A percentile compares a stretch with the other conserved stretches of the same genome.
Evolutionary conservation across 2,329 filamentous ascomycete species (phyloP).

Genomic region (Xylogone sp.): DNA sequence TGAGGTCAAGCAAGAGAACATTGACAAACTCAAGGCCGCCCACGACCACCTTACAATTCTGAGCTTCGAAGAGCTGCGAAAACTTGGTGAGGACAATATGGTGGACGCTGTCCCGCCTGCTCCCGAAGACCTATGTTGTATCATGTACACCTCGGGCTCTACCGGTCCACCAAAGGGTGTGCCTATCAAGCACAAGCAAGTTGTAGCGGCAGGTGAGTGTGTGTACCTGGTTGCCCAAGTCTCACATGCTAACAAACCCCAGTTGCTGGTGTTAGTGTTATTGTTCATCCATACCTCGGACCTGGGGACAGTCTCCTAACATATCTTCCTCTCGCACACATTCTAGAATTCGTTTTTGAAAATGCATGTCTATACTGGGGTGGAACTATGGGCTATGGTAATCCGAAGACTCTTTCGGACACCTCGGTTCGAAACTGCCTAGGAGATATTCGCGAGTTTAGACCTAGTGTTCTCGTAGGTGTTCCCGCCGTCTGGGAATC

Average conservation of each 20-base stretch:
- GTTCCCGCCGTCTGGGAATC: constrained; percentile 98
- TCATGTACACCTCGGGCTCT: constrained; percentile 85
- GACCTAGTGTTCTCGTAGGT: constrained; percentile 85
- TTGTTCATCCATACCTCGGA: constrained; percentile 74
- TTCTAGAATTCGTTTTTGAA: constrained; percentile 94
- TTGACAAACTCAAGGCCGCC: constrained; percentile 50
- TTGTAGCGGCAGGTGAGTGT: constrained; percentile 66
- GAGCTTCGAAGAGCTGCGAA: constrained; percentile 50
- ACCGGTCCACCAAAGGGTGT: constrained; percentile 90
- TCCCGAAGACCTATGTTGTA: constrained; percentile 76
- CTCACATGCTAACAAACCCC: constrained; percentile 14
- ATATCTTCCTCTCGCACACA: constrained; percentile 92
- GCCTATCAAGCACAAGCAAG: constrained; percentile 75
- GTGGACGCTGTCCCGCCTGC: constrained; percentile 68
- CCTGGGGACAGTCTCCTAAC: constrained; percentile 78
- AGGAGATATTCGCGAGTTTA: constrained; percentile 90
- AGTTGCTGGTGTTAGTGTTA: constrained; percentile 77
- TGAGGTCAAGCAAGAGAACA: constrained; percentile 45
- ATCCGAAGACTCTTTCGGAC: constrained; percentile 84
- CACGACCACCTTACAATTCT: constrained; percentile 51
- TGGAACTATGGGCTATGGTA: constrained; percentile 89
- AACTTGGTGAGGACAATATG: constrained; percentile 55
- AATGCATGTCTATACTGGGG: constrained; percentile 87
- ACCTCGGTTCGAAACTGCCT: constrained; percentile 81
- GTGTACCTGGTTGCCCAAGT: constrained; percentile 2